Conservation (phyloP, 768 basidiomycete genomes). For the Polyporus arcularius region DNA sequence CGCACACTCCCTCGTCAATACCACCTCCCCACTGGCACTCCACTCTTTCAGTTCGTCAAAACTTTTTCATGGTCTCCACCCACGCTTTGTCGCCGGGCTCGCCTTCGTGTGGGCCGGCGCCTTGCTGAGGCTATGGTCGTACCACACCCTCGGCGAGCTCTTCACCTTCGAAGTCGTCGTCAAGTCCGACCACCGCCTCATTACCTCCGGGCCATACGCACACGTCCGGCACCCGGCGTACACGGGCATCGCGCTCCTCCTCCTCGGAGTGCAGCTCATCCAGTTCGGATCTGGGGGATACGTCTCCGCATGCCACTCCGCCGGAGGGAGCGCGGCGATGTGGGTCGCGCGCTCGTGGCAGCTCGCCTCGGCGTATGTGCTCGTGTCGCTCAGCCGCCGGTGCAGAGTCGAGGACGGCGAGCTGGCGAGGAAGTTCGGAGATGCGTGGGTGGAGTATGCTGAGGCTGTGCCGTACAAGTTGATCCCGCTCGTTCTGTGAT, state of each 20-base stretch:
- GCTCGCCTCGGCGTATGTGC: too few species aligned
- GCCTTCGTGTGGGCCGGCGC: constrained; percentile 8
- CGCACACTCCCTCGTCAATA: too few species aligned
- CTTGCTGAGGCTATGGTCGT: constrained; percentile 28
- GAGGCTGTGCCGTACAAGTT: too few species aligned
- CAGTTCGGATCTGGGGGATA: neutral
- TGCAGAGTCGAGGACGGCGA: too few species aligned
- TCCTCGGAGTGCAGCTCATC: constrained; percentile 12
- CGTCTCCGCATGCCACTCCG: neutral
- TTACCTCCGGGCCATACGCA: constrained; percentile 38
- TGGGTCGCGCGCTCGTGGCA: too few species aligned
- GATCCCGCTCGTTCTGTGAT: too few species aligned
- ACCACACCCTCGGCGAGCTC: constrained; percentile 32
- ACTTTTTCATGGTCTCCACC: neutral
- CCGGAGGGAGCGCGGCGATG: too few species aligned
- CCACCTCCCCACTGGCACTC: too few species aligned
- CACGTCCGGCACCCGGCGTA: constrained; percentile 41
- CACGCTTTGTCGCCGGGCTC: constrained; percentile 9
- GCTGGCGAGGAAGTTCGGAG: too few species aligned
- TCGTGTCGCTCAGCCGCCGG: too few species aligned
- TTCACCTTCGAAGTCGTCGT: constrained; percentile 39
- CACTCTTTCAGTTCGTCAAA: too few species aligned
- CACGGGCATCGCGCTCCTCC: constrained; percentile 19
- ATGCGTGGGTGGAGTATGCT: too few species aligned
- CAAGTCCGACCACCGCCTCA: constrained; percentile 30